phyloP scores from a whole-genome alignment of 352 stramenopile genomes.

The Halophytophthora batemanensis region DNA sequence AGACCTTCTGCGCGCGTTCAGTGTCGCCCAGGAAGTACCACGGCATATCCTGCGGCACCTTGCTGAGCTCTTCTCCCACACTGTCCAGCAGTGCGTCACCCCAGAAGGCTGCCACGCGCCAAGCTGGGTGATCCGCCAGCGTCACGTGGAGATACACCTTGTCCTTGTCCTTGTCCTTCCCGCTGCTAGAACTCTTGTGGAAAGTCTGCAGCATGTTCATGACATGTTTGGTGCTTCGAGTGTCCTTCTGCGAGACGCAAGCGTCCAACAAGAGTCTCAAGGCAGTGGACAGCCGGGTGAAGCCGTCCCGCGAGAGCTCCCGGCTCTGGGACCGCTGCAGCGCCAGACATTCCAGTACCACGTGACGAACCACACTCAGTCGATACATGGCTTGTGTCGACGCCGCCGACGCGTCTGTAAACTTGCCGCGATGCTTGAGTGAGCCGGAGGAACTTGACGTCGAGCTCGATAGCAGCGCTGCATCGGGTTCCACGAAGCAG shows the following conservation, averaged over 20 bases:
- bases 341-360: constrained; percentile 61
- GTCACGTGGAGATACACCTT: constrained; percentile 63
- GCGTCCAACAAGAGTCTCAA: constrained; percentile 64
- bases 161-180: constrained; percentile 28
- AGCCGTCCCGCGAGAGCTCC: constrained; percentile 57
- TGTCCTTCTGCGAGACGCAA: constrained; percentile 62
- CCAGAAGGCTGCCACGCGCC: constrained; percentile 70
- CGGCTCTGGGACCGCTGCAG: constrained; percentile 61
- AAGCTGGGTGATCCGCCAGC: constrained; percentile 55
- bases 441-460: constrained; percentile 15
- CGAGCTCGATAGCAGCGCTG: constrained; percentile 29
- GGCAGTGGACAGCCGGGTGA: constrained; percentile 44
- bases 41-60: constrained; percentile 50
- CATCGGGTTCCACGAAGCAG: constrained; percentile 72
- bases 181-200: constrained; percentile 24
- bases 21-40: constrained; percentile 63
- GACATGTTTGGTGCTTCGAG: constrained; percentile 57
- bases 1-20: constrained; percentile 67
- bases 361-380: constrained; percentile 56
- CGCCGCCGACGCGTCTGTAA: constrained; percentile 49
- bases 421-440: constrained; percentile 60
- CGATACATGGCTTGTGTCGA: constrained; percentile 60
- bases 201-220: constrained; percentile 89
- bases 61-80: constrained; percentile 78
- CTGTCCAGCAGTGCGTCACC: constrained; percentile 68